Evolutionary conservation across 176 grass and related monocot genomes (phyloP).

Genomic region (Oryza longistaminata): DNA sequence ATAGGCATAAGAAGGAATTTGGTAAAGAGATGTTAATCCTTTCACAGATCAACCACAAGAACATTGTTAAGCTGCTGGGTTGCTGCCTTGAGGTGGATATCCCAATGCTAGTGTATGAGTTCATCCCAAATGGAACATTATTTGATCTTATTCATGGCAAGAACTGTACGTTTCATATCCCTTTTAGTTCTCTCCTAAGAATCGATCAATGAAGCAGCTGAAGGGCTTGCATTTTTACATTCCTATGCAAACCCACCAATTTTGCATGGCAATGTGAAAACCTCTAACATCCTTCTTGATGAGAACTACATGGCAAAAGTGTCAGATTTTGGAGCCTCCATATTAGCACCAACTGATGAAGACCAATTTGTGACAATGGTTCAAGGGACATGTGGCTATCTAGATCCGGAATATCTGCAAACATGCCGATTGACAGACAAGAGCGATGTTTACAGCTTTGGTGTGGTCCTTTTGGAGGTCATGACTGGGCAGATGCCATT

Average conservation of each 20-base stretch:
- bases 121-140: not conserved
- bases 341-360: conserved; percentile 20
- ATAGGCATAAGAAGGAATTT: conserved; percentile 26
- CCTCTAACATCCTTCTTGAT: conserved; percentile 34
- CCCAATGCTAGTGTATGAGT: conserved; percentile 17
- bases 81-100: conserved; percentile 27
- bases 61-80: conserved; percentile 10
- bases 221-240: conserved; percentile 33
- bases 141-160: conserved; percentile 26
- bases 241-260: conserved; percentile 34
- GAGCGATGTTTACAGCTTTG: conserved; percentile 25
- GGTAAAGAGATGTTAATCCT: conserved; percentile 27
- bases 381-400: conserved; percentile 27
- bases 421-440: conserved; percentile 20
- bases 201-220: conserved; percentile 21
- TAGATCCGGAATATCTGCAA: conserved; percentile 20
- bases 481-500: not conserved
- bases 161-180: not conserved
- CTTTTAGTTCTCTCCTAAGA: conserved; percentile 20
- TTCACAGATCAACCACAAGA: too few relatives aligned
- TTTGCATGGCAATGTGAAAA: conserved; percentile 23
- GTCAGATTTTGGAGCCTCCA: conserved; percentile 19
- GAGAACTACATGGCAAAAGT: conserved; percentile 31
- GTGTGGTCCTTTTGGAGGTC: conserved; percentile 7
- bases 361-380: conserved; percentile 22